Base-by-base conservation (phyloP, 768 basidiomycete species). In the Sporobolomyces phaffii region DNA sequence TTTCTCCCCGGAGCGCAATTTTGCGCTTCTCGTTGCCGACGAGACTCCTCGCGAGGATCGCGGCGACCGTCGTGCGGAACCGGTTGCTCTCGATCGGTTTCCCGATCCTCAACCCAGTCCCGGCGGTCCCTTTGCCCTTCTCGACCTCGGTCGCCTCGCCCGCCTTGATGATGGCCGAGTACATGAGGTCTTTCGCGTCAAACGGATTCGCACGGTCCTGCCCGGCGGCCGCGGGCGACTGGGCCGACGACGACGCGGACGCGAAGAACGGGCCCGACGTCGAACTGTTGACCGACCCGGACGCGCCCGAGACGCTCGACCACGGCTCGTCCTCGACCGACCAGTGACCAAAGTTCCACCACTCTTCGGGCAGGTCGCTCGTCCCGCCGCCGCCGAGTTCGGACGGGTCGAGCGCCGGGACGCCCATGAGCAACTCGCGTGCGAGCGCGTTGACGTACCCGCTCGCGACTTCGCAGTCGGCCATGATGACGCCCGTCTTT, bases 401-500 rank as follows among this genome's bases (percentile, higher is more conserved):
- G 51, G 14, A 9, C 26, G 49, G 41, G 41, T 66, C 65, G 9
- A 31, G 26, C 1, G 58, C 34, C 1, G 64, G 62, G 14, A 72
- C 60, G n/a, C 70, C 70, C 62, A 72, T 64, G 48, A 72, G 63
- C 2, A 72, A 33, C 57, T 72, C 70, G 1, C 70, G 52, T 1
- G 70, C 62, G 28, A 64, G 62, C 9, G 66, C 62, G 56, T 72
- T 72, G 70, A 68, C 66, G 60, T 64, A 72, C 3, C 70, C 70
- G 18, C 61, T 60, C n/a, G 41, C 0, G 48, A 72, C 34, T 26
- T 72, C 70, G 3, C 47, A 1, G 26, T 68, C 58, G 31, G 59
- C 20, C 41, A 72, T 41, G 62, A 72, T 72, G 43, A 72, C 62
- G 28, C 70, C 70, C 10, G 65, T 68, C 9, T 67, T 60, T 4